Percentiles rank a stretch among this genome's conserved stretches.
phyloP scores from a whole-genome alignment of 2,329 filamentous ascomycete genomes.

The Cladosporium sp. region DNA sequence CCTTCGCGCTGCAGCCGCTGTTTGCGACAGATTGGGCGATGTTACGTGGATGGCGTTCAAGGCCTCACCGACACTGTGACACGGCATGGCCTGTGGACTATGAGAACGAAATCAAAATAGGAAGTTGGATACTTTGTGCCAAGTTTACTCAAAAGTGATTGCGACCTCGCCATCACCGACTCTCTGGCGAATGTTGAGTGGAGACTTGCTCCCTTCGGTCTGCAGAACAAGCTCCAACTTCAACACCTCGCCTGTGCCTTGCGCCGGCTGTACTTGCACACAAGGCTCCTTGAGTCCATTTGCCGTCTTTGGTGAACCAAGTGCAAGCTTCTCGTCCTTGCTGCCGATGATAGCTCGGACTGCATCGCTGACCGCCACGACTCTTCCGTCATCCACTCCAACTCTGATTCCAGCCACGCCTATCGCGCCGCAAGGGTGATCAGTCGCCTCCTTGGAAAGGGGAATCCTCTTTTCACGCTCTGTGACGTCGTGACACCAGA shows the following conservation, averaged over 20 bases:
- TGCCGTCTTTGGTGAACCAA: constrained; percentile 2
- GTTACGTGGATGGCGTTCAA: not conserved
- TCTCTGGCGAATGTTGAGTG: not conserved
- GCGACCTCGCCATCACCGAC: not conserved
- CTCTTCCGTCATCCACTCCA: constrained; percentile 6
- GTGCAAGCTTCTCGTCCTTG: not conserved
- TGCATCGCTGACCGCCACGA: not conserved
- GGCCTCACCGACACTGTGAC: not conserved
- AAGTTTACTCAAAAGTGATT: not conserved
- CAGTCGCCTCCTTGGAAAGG: constrained; percentile 32
- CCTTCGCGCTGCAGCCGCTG: not conserved
- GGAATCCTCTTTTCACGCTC: constrained; percentile 54
- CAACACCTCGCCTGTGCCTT: not conserved
- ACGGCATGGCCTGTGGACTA: not conserved
- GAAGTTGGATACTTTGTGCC: not conserved
- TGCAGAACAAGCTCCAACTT: constrained; percentile 4
- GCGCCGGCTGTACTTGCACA: not conserved
- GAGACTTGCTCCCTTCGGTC: not conserved
- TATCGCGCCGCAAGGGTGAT: constrained; percentile 50
- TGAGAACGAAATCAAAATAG: too few relatives aligned
- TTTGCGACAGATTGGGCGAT: not conserved
- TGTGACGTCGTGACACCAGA: constrained; percentile 64
- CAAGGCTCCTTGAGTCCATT: not conserved
- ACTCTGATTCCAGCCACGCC: constrained; percentile 47
- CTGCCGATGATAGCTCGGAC: not conserved